Percentiles rank a stretch among this genome's conserved stretches.
Conservation (phyloP, 768 basidiomycete species). For the Russula emetica region DNA sequence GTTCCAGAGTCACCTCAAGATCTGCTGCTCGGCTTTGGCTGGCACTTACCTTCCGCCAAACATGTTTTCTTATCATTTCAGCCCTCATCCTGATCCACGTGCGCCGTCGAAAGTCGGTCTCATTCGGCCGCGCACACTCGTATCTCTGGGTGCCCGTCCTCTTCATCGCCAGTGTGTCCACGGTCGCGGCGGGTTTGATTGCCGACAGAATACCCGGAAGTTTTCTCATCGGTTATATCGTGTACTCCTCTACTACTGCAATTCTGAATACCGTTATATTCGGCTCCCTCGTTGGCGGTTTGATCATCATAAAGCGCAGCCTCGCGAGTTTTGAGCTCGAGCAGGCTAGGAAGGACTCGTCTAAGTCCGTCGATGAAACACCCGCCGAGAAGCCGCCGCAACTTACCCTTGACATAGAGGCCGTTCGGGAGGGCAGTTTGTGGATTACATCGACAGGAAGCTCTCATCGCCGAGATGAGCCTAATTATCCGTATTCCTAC, state of each 20-base stretch:
- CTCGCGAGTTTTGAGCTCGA: conserved; percentile 52
- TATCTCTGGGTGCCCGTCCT: conserved; percentile 66
- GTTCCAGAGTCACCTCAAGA: conserved; percentile 47
- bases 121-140: conserved; percentile 68
- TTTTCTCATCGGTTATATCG: conserved; percentile 57
- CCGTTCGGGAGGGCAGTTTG: conserved; percentile 68
- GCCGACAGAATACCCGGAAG: conserved; percentile 49
- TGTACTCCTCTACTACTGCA: conserved; percentile 52
- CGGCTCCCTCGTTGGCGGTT: conserved; percentile 56
- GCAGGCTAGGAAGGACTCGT: conserved; percentile 43
- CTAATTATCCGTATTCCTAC: conserved; percentile 62
- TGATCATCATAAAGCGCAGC: conserved; percentile 62
- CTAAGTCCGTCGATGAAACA: conserved; percentile 36
- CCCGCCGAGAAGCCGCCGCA: conserved; percentile 46
- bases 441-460: conserved; percentile 70
- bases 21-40: conserved; percentile 67
- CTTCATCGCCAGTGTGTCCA: conserved; percentile 52
- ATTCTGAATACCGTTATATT: conserved; percentile 51
- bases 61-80: conserved; percentile 59
- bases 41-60: conserved; percentile 59
- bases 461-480: conserved; percentile 41
- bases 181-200: conserved; percentile 54
- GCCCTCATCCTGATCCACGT: conserved; percentile 63
- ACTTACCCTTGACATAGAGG: conserved; percentile 69
- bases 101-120: conserved; percentile 62